phyloP scores from a whole-genome alignment of 768 basidiomycete genomes.

The Pleurotus ostreatus region DNA sequence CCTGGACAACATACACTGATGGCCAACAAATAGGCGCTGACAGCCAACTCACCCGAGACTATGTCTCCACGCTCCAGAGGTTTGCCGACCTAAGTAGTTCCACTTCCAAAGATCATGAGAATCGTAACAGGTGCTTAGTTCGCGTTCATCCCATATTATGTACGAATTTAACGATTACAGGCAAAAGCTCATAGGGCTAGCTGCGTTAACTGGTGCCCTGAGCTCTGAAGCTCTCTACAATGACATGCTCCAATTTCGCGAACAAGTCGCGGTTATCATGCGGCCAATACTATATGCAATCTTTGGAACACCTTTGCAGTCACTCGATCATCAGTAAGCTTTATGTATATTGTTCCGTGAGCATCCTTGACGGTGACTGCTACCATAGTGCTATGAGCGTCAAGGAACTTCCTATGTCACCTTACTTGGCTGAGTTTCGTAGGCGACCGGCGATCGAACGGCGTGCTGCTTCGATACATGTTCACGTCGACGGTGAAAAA shows the following conservation, averaged over 20 bases:
- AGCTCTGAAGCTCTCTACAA: constrained; percentile 83
- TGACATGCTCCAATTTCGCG: constrained; percentile 64
- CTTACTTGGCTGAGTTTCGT: constrained; percentile 82
- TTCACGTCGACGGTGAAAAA: constrained; percentile 84
- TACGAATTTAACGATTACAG: constrained; percentile 30
- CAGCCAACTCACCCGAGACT: constrained; percentile 60
- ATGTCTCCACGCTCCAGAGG: constrained; percentile 59
- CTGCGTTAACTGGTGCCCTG: constrained; percentile 74
- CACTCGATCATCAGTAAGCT: constrained; percentile 64
- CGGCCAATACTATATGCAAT: constrained; percentile 68
- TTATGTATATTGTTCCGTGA: constrained; percentile 19
- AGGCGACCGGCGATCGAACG: constrained; percentile 75
- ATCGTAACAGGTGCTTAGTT: constrained; percentile 60
- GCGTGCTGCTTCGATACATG: constrained; percentile 84
- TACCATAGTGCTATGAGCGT: constrained; percentile 49
- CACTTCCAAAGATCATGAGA: constrained; percentile 58
- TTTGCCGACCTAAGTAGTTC: constrained; percentile 62
- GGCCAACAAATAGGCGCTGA: constrained; percentile 82
- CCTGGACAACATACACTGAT: constrained; percentile 91
- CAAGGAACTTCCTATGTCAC: constrained; percentile 68
- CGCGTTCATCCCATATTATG: constrained; percentile 4
- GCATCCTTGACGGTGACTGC: constrained; percentile 8
- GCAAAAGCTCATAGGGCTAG: constrained; percentile 81
- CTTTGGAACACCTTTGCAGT: constrained; percentile 53
- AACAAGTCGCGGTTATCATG: constrained; percentile 68